phyloP scores from a whole-genome alignment of 192 early-diverging fungal genomes.

The Coemansia sp. region DNA sequence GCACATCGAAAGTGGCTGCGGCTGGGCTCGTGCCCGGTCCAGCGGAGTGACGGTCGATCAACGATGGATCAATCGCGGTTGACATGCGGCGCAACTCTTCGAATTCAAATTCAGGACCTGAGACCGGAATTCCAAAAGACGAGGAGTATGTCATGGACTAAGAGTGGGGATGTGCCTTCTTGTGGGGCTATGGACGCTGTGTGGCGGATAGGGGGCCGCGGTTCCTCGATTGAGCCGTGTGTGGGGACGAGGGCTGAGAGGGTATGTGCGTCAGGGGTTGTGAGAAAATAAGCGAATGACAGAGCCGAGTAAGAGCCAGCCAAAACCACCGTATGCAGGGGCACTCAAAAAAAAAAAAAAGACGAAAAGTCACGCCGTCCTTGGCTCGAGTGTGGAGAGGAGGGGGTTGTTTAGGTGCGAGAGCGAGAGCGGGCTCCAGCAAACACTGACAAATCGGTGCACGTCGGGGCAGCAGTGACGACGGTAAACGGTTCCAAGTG shows the following conservation, averaged over 20 bases:
- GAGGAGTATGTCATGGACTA: constrained; percentile 12
- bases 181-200: neutral
- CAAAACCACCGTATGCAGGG: neutral
- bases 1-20: constrained; percentile 1
- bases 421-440: neutral
- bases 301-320: neutral
- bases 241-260: neutral
- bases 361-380: constrained; percentile 2
- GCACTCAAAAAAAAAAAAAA: neutral
- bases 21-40: neutral
- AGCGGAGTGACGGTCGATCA: constrained; percentile 3
- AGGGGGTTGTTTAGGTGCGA: neutral
- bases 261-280: neutral
- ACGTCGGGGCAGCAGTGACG: neutral
- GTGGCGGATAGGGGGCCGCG: neutral
- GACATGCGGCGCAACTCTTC: constrained; percentile 15
- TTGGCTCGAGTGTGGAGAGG: constrained; percentile 1
- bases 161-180: neutral
- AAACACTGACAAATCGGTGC: neutral
- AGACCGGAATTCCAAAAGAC: constrained; percentile 11
- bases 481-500: neutral
- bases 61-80: constrained; percentile 8
- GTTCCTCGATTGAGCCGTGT: constrained; percentile 3
- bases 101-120: constrained; percentile 21
- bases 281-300: constrained; percentile 8